phyloP scores from a whole-genome alignment of 805 yeast species.

The Clavispora fructus region DNA sequence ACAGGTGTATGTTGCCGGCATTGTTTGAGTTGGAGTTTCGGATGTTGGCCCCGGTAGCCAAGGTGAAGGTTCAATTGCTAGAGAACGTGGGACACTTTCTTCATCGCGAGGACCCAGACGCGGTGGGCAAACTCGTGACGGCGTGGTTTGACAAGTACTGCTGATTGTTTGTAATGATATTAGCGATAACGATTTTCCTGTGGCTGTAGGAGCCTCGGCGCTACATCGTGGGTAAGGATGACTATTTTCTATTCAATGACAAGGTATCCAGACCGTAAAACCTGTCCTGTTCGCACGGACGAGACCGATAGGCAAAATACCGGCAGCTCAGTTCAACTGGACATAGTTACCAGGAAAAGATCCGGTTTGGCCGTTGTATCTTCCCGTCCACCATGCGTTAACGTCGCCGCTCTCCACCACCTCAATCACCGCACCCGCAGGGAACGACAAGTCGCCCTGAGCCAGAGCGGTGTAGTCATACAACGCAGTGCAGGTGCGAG shows the following conservation, averaged over 20 bases:
- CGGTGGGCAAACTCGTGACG: slow-evolving; percentile 19
- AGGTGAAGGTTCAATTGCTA: slow-evolving; percentile 21
- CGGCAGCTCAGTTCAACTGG: slow-evolving; percentile 45
- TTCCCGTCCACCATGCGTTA: slow-evolving; percentile 99
- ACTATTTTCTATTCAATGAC: not conserved
- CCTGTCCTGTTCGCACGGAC: not conserved
- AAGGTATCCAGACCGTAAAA: not conserved
- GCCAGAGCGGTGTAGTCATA: slow-evolving; percentile 93
- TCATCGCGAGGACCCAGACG: slow-evolving; percentile 33
- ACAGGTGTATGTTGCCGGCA: slow-evolving; percentile 32
- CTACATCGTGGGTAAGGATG: not conserved
- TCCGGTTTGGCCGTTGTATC: slow-evolving; percentile 77
- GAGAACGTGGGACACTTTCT: slow-evolving; percentile 33
- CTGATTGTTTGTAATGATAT: not conserved
- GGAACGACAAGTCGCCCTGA: slow-evolving; percentile 81
- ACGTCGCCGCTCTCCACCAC: slow-evolving; percentile 80
- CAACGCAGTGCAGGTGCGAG: slow-evolving; percentile 70
- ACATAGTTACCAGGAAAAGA: slow-evolving; percentile 97
- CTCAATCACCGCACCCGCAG: slow-evolving; percentile 83
- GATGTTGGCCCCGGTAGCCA: slow-evolving; percentile 13
- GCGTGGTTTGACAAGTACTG: slow-evolving; percentile 24
- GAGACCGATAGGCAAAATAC: not conserved
- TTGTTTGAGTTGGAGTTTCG: slow-evolving; percentile 23
- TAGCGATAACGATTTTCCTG: no score
- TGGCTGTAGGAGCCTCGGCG: no score